Conservation (phyloP, 306 rosid species). For the Prunus mongolica region DNA sequence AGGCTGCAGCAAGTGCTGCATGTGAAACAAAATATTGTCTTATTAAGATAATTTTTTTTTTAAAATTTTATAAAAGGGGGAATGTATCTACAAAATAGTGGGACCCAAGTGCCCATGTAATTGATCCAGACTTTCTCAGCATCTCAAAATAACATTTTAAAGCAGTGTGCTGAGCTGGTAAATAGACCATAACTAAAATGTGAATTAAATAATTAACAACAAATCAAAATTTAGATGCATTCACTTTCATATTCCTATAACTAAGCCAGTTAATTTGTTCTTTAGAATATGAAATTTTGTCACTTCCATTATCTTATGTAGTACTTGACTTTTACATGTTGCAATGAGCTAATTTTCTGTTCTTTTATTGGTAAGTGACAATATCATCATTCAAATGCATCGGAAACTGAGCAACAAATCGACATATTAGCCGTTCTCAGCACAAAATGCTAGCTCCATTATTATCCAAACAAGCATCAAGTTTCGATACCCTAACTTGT, state of each 20-base stretch:
- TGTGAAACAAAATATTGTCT: slow-evolving; percentile 16
- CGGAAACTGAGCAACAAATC: slow-evolving; percentile 1
- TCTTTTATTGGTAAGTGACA: neutral
- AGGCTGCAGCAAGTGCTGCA: slow-evolving; percentile 96
- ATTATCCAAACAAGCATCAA: neutral
- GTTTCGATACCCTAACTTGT: neutral
- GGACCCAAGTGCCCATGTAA: neutral
- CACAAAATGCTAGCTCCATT: neutral
- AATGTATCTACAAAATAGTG: slow-evolving; percentile 1
- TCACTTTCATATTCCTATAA: neutral
- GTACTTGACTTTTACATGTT: neutral
- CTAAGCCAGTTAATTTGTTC: neutral
- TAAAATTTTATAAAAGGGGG: neutral
- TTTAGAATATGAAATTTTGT: neutral
- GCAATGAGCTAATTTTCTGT: neutral
- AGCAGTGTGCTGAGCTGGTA: neutral
- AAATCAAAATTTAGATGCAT: slow-evolving; percentile 1
- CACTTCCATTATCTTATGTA: neutral
- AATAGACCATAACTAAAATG: neutral
- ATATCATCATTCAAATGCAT: slow-evolving; percentile 10
- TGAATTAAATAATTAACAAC: neutral
- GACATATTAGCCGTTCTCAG: neutral
- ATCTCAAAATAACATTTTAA: neutral
- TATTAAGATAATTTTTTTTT: neutral
- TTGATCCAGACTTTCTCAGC: neutral